These are phyloP conservation scores for Pseudogymnoascus pannorum DNA, from an alignment of 2,329 filamentous ascomycete species.

Conservation along the genomic window DNA sequence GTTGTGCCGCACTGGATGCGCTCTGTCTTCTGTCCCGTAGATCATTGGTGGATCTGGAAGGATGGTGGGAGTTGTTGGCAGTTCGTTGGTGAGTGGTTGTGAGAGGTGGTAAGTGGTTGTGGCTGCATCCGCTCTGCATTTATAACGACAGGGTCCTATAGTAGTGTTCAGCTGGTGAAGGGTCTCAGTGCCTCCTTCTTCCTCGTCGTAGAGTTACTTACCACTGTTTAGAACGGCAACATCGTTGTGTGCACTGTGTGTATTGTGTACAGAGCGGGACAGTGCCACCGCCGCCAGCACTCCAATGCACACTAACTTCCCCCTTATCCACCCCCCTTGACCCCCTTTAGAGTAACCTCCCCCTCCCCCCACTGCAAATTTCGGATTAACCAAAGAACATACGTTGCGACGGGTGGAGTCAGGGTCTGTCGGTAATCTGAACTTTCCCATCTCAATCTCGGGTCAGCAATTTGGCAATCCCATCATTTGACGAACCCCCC, in stretches of 20 bases:
- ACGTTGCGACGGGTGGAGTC: not conserved
- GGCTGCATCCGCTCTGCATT: not conserved
- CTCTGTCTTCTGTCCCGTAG: conserved; percentile 14
- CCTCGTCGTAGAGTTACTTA: not conserved
- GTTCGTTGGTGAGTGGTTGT: not conserved
- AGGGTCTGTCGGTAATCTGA: not conserved
- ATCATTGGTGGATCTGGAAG: conserved; percentile 16
- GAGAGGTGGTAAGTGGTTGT: not conserved
- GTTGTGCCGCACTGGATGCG: conserved; percentile 21
- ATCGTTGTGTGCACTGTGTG: not conserved
- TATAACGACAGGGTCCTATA: not conserved
- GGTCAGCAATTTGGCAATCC: conserved; percentile 1
- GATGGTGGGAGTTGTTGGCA: conserved; percentile 9
- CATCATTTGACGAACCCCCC: not conserved
- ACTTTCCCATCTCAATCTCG: not conserved
- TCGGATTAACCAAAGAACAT: not conserved
- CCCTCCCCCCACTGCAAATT: not conserved
- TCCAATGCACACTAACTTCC: not conserved
- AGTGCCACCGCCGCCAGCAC: not conserved
- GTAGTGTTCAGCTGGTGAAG: not conserved
- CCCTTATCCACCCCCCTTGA: not conserved
- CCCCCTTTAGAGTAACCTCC: not conserved
- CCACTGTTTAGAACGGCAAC: not conserved
- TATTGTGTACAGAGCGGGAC: not conserved
- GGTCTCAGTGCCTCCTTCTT: not conserved